These are phyloP conservation scores for Solanum chiquidenum DNA, from an alignment of 257 asterid genomes.

Conservation along the genomic window DNA sequence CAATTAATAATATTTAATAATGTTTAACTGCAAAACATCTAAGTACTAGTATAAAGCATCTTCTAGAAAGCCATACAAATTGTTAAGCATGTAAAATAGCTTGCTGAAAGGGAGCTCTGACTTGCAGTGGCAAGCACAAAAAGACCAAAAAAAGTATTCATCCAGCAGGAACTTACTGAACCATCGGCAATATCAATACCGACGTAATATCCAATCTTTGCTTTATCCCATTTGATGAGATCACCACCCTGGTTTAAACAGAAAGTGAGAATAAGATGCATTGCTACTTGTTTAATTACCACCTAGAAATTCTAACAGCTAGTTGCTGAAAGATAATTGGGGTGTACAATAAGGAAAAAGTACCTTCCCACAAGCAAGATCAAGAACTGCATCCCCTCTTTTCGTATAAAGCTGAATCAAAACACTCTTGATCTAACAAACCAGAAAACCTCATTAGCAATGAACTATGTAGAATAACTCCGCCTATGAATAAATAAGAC, in stretches of 20 bases:
- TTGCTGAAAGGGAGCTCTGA: background rate
- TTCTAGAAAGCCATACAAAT: background rate
- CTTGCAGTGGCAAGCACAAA: background rate
- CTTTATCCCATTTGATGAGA: conserved; percentile 98
- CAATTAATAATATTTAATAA: background rate
- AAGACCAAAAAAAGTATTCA: background rate
- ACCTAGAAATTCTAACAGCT: background rate
- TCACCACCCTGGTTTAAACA: conserved; percentile 77
- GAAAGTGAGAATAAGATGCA: background rate
- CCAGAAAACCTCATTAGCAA: background rate
- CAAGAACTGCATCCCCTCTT: conserved; percentile 89
- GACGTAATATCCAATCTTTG: conserved; percentile 79
- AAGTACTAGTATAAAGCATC: background rate
- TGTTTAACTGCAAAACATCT: background rate
- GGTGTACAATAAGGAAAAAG: background rate
- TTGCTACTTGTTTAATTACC: background rate
- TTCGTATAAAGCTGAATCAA: conserved; percentile 77
- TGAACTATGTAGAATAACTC: background rate
- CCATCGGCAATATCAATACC: conserved; percentile 98
- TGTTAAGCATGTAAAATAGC: background rate
- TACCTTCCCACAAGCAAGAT: conserved; percentile 99
- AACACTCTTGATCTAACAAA: conserved; percentile 81
- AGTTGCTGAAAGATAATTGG: background rate
- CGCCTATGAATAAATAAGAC: background rate
- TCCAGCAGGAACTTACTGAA: conserved; percentile 41